Base-by-base conservation (phyloP, 164 flowering plant species). In the Magnolia officinalis region DNA sequence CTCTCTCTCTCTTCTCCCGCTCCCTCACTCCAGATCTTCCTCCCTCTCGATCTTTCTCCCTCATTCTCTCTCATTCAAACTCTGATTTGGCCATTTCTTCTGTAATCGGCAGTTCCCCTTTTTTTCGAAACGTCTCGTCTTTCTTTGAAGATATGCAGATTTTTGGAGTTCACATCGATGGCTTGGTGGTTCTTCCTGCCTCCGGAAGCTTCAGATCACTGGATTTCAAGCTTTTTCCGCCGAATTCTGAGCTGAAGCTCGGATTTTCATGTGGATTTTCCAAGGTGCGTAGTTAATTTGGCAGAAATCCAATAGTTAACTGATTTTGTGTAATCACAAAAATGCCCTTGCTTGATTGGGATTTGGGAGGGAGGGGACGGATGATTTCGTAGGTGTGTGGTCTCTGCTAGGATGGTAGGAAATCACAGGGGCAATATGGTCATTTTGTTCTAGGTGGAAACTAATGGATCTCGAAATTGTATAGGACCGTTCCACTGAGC, bases 111-210 rank as follows among this genome's bases (percentile, higher is more conserved):
- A 29, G 11, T 65, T 65, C 8, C 29, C 7, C 3, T 65, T 65
- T 65, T 29, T 29, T 20, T 65, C 13, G 68, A 23, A 8, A 24
- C 2, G 8, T 23, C 14, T 37, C 45, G 45, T 3, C 45, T 37
- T 37, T 5, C 45, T 37, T 0, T 24, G 68, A 65, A 65, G 24
- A 37, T 37, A 87, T 84, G 86, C 87, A 83, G 73, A 37, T 77
- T 52, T 77, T 84, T 9, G 85, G 88, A 29, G 85, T 79, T n/a
- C 50, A 83, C 37, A 31, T 79, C 61, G 88, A 88, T 74, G 85
- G 83, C 18, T 67, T 78, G 11, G 72, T 77, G 45, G 80, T 78
- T 37, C 72, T 79, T 37, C 80, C 85, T 2, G 74, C 81, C 16
- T 65, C 83, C 10, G 80, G 84, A 16, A 81, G 82, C 63, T 76